Evolutionary conservation across 306 rosid species (phyloP).

Genomic region (Cyclanthera cordifolia): DNA sequence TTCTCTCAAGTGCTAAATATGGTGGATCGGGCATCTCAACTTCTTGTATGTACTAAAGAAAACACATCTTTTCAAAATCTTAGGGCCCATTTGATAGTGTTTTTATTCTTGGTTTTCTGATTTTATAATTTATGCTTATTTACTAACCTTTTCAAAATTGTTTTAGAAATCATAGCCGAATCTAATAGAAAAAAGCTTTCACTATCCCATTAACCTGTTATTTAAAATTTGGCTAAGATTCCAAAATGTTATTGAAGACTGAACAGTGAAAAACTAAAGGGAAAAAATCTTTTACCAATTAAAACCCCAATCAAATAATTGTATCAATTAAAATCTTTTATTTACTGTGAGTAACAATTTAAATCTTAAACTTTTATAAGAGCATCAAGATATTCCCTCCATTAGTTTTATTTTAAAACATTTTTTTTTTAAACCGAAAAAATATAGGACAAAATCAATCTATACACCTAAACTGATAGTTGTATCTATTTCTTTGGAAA

Average conservation of each 20-base stretch:
- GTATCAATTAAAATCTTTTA: background rate
- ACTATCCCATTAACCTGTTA: background rate
- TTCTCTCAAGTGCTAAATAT: constrained; percentile 36
- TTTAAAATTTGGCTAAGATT: background rate
- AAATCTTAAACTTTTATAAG: background rate
- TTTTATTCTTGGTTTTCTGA: background rate
- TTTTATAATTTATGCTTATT: background rate
- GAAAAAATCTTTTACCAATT: background rate
- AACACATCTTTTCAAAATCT: constrained; percentile 17
- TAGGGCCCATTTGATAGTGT: background rate
- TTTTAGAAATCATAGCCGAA: background rate
- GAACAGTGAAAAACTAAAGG: background rate
- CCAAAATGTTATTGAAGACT: background rate
- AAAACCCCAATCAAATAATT: background rate
- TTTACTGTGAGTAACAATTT: background rate
- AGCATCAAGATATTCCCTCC: background rate
- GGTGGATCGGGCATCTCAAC: constrained; percentile 24
- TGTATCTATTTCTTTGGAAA: too few relatives aligned
- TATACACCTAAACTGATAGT: too few relatives aligned
- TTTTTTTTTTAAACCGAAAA: too few relatives aligned
- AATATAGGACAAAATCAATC: too few relatives aligned
- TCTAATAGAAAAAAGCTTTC: background rate
- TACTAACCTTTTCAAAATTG: background rate
- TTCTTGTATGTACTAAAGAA: constrained; percentile 36
- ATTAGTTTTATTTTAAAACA: too few relatives aligned